Base-by-base conservation (phyloP, 306 rosid species). In the Castanea crenata region DNA sequence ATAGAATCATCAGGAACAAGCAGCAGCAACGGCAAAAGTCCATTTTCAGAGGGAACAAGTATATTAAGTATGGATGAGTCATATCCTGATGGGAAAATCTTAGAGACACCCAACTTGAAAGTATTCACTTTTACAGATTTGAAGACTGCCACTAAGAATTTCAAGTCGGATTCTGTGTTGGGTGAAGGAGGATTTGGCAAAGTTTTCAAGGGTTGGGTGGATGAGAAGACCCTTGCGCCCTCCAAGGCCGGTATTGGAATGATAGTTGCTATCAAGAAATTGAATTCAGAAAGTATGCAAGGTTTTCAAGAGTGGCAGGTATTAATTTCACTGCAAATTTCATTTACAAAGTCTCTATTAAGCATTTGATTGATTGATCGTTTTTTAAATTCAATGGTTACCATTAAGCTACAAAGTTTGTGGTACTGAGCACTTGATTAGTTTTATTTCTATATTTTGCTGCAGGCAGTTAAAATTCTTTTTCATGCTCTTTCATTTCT, bases 271-370 rank as follows among this genome's bases (percentile, higher is more conserved):
- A 79, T 94, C 15, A 91, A 94, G 87, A 91, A 90, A 86, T 73
- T 92, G 80, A 92, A 91, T 74, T 25, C 85, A 0, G 95, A 89
- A 85, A 94, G 95, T 62, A 4, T 85, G 61, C 99, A 95, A 76
- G 99, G 98, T 0, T 82, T 90, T 75, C 91, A 83, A 63, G 98
- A 95, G 51, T 95, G 99, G 99, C 92, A 90, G 93, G 98, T 91
- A 15, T 31, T 19, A 29, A 20, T 61, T 59, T 55, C 23, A 71
- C 41, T 49, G 54, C 54, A 49, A 49, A 12, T 49, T 73, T 49
- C 25, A 27, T 71, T 11, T 64, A 55, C 14, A 49, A 32, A 21
- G 11, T 32, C 9, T 18, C 61, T 3, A 6, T 32, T 13, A 15
- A 13, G 21, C 62, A 51, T 69, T n/a, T 51, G 6, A 38, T 38